These are phyloP conservation scores for Eleusine indica DNA, from an alignment of 176 grass and related monocot species.

Conservation along the genomic window DNA sequence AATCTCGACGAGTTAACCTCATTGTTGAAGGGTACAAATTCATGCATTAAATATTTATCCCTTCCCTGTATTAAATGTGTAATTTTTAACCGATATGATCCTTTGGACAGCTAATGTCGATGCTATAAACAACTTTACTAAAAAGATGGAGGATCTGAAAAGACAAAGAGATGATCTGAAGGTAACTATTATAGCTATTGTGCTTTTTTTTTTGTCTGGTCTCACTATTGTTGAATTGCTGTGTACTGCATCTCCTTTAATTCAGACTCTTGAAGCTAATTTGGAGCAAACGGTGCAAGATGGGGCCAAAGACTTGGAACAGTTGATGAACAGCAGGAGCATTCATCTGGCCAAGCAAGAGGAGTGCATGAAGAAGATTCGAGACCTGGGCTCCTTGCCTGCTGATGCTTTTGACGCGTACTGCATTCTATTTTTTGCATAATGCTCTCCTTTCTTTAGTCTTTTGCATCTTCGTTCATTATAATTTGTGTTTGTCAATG, in stretches of 20 bases:
- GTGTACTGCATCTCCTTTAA: slow-evolving; percentile 35
- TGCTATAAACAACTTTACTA: slow-evolving; percentile 62
- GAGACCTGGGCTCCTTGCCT: slow-evolving; percentile 93
- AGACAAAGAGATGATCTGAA: slow-evolving; percentile 77
- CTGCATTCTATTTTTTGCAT: slow-evolving; percentile 12
- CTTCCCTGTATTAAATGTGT: slow-evolving; percentile 12
- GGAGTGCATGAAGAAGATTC: slow-evolving; percentile 94
- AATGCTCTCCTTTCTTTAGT: background rate
- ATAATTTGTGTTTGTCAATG: background rate
- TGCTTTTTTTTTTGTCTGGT: slow-evolving; percentile 29
- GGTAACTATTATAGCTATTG: slow-evolving; percentile 41
- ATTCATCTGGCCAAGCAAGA: slow-evolving; percentile 86
- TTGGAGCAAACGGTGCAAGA: slow-evolving; percentile 82
- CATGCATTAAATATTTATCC: slow-evolving; percentile 1
- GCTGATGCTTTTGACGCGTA: slow-evolving; percentile 97
- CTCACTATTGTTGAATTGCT: slow-evolving; percentile 24
- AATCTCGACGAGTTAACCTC: slow-evolving; percentile 75
- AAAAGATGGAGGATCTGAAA: slow-evolving; percentile 72
- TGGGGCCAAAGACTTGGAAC: slow-evolving; percentile 83
- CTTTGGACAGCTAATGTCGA: slow-evolving; percentile 61
- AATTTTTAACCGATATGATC: slow-evolving; percentile 23
- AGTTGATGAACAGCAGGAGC: slow-evolving; percentile 79
- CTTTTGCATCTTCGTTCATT: background rate
- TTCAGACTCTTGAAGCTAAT: slow-evolving; percentile 71
- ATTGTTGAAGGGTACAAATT: slow-evolving; percentile 69